Conservation (phyloP, 352 stramenopile genomes). For the Globisporangium sylvaticum region DNA sequence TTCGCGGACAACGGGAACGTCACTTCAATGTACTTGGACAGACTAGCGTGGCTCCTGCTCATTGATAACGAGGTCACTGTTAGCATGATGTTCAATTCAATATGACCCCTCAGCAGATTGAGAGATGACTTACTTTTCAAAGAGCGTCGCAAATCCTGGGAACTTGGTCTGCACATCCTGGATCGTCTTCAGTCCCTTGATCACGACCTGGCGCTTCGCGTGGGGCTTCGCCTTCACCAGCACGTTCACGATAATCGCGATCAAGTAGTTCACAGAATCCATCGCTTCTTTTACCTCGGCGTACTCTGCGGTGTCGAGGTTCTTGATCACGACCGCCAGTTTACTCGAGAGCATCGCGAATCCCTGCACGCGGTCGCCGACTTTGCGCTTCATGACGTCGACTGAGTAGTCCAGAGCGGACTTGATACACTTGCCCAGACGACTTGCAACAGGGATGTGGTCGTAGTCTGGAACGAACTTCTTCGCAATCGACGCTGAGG, state of each 20-base stretch:
- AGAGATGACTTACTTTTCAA: too few species aligned
- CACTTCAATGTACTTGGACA: constrained; percentile 18
- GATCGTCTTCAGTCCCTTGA: constrained; percentile 14
- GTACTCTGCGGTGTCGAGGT: constrained; percentile 7
- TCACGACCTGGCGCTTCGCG: constrained; percentile 10
- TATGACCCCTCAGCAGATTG: too few species aligned
- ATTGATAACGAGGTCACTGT: not conserved
- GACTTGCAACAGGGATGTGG: constrained; percentile 2
- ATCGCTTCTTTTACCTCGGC: constrained; percentile 6
- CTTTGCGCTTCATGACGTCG: constrained; percentile 14
- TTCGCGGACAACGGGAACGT: constrained; percentile 13
- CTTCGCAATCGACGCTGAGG: constrained; percentile 10
- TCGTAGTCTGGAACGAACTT: constrained; percentile 8
- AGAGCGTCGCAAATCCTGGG: constrained; percentile 4
- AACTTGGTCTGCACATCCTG: constrained; percentile 17
- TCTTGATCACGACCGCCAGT: constrained; percentile 9
- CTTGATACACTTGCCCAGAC: constrained; percentile 9
- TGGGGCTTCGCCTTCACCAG: constrained; percentile 16
- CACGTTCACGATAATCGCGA: constrained; percentile 4
- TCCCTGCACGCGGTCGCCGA: constrained; percentile 13
- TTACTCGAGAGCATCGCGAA: constrained; percentile 8
- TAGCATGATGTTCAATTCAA: too few species aligned
- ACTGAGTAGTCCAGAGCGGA: constrained; percentile 8
- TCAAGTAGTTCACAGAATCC: constrained; percentile 10
- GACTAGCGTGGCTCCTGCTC: constrained; percentile 11